Base-by-base conservation (phyloP, 2,329 filamentous ascomycete genomes). In the Coniella lustricola region DNA sequence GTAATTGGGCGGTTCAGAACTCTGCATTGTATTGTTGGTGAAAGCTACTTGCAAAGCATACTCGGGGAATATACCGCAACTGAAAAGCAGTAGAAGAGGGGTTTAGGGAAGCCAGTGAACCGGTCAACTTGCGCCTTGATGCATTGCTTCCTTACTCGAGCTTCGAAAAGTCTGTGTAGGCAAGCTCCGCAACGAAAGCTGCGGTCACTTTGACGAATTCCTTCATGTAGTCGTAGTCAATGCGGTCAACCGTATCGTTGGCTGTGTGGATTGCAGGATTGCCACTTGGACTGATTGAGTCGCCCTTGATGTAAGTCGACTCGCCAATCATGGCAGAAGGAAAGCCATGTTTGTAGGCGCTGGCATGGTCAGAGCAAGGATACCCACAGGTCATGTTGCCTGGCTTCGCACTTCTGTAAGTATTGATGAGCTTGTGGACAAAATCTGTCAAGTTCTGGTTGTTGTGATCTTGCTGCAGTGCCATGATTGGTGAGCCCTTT, bases 221-320 rank as follows among this genome's bases (percentile, higher is more conserved):
- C 35, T 44, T 17, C 46, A 49, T 49, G 31, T 49, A 49, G 18
- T 49, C 46, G 16, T 39, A 44, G 34, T 49, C 35, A 16, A 49
- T 20, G 16, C 44, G 41, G 14, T 44, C 41, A 14, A 49, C 39
- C 5, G 46, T 49, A 40, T 49, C 46, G 13, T 49, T 39, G 21
- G 25, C 25, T 13, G 46, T 25, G 18, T 49, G 46, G 7, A 44
- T 44, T 21, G 31, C 44, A 9, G 46, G 46, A 12, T 49, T 39
- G 9, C 18, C 20, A 14, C 29, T 46, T n/a, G 44, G 44, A 10
- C 3, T 3, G 21, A 9, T 17, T 7, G 33, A 14, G 13, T 35
- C n/a, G 5, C 13, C 16, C 7, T 40, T 43, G 12, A 44, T 22
- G 16, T 44, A 49, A 5, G 40, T 22, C 13, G 46, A 49, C 29